A percentile compares a stretch with the other conserved stretches of the same genome.
These are phyloP conservation scores for Radiomyces spectabilis DNA, from an alignment of 192 early-diverging fungal genomes.

Conservation along the genomic window DNA sequence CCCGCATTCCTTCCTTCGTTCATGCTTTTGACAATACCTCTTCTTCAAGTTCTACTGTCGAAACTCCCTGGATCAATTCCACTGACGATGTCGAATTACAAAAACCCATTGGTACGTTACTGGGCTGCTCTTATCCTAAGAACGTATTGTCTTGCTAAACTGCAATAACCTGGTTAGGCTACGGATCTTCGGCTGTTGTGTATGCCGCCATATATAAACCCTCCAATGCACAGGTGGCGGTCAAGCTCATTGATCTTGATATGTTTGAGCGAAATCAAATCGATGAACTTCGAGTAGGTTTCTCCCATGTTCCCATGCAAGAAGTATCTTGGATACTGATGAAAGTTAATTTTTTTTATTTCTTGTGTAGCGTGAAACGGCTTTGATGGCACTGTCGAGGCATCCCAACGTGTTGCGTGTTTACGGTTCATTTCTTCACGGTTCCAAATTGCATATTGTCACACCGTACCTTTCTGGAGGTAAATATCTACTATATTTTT, in stretches of 20 bases:
- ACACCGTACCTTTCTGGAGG: constrained; percentile 69
- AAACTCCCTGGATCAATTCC: too few species aligned
- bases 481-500: constrained; percentile 15
- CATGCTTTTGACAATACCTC: too few species aligned
- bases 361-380: constrained; percentile 63
- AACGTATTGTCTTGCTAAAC: neutral
- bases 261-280: constrained; percentile 89
- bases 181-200: constrained; percentile 82
- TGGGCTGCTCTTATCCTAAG: too few species aligned
- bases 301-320: neutral
- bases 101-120: constrained; percentile 17
- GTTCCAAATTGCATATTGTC: constrained; percentile 75
- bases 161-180: constrained; percentile 41
- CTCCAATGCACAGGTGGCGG: constrained; percentile 54
- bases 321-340: neutral
- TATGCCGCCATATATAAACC: constrained; percentile 76
- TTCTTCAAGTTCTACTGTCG: too few species aligned
- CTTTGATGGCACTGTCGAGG: constrained; percentile 82
- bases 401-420: constrained; percentile 81
- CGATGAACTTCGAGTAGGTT: constrained; percentile 79
- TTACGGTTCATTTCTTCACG: constrained; percentile 77
- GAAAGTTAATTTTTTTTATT: neutral
- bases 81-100: constrained; percentile 25
- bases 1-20: too few species aligned
- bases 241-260: constrained; percentile 87